A percentile compares a stretch with the other conserved stretches of the same genome.
Conservation (phyloP, 1,284 basidiomycete genomes). For the Moesziomyces antarcticus region DNA sequence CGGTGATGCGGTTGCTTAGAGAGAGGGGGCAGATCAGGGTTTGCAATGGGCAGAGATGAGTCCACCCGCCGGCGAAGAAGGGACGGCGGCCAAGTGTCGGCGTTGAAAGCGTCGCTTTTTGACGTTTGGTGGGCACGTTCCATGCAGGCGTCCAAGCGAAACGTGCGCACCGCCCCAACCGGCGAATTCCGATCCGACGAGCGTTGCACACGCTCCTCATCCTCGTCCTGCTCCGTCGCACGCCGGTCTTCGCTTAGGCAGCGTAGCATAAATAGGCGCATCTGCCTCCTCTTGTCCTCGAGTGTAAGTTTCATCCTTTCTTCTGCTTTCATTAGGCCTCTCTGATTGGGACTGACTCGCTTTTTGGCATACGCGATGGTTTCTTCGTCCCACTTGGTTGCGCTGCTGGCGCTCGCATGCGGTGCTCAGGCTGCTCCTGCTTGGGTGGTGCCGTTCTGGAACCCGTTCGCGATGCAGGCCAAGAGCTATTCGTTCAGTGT, state of each 20-base stretch:
- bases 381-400: constrained; percentile 20
- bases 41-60: too few relatives aligned
- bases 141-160: not conserved
- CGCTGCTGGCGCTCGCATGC: constrained; percentile 22
- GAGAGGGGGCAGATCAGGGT: too few relatives aligned
- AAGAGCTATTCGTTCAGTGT: constrained; percentile 40
- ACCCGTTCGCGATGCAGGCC: constrained; percentile 31
- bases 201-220: not conserved
- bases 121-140: not conserved
- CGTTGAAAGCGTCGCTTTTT: too few relatives aligned
- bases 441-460: constrained; percentile 11
- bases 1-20: too few relatives aligned
- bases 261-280: not conserved
- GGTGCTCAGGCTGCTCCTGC: constrained; percentile 31
- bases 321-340: too few relatives aligned
- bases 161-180: not conserved
- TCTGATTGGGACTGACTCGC: too few relatives aligned
- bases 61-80: too few relatives aligned
- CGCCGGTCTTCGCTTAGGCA: not conserved
- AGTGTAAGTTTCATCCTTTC: not conserved
- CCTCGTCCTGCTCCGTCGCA: not conserved
- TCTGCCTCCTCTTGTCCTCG: not conserved
- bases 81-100: too few relatives aligned
- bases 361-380: constrained; percentile 7
- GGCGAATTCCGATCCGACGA: not conserved